phyloP scores from a whole-genome alignment of 2,329 filamentous ascomycete genomes.

The Akanthomyces lecanii region DNA sequence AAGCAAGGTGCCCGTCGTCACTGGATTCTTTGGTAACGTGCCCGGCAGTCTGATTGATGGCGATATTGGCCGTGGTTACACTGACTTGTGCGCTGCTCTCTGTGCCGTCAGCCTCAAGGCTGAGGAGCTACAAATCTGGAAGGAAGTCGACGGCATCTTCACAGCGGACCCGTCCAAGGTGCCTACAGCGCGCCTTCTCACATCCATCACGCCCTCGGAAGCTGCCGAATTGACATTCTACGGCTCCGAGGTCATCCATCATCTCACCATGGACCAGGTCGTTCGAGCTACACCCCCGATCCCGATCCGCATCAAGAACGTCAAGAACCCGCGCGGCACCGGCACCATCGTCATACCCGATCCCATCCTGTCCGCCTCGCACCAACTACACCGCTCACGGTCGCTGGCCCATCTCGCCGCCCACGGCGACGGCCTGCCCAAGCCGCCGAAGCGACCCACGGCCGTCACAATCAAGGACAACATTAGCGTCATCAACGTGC shows the following conservation, averaged over 20 bases:
- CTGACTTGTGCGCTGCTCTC: slow-evolving; percentile 89
- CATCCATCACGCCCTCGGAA: slow-evolving; percentile 87
- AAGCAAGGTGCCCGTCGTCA: slow-evolving; percentile 70
- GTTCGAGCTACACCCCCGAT: slow-evolving; percentile 77
- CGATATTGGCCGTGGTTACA: slow-evolving; percentile 92
- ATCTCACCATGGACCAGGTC: slow-evolving; percentile 96
- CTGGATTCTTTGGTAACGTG: slow-evolving; percentile 92
- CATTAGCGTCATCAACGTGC: slow-evolving; percentile 95
- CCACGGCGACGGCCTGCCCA: slow-evolving; percentile 35
- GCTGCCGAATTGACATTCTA: slow-evolving; percentile 94
- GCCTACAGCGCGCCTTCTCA: slow-evolving; percentile 84
- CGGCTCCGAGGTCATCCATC: slow-evolving; percentile 94
- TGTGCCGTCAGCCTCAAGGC: slow-evolving; percentile 86
- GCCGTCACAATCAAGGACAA: slow-evolving; percentile 97
- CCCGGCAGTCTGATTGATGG: slow-evolving; percentile 84
- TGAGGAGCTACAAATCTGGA: slow-evolving; percentile 93
- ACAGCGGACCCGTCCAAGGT: slow-evolving; percentile 81
- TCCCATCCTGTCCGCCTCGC: slow-evolving; percentile 48
- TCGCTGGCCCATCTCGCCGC: slow-evolving; percentile 8
- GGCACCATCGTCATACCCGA: slow-evolving; percentile 85
- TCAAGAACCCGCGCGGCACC: slow-evolving; percentile 75
- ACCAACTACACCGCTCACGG: slow-evolving; percentile 52
- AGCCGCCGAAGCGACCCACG: slow-evolving; percentile 70
- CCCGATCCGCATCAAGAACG: slow-evolving; percentile 86
- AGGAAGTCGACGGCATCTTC: slow-evolving; percentile 96